Evolutionary conservation across 371 early-diverging fungal species (phyloP), one percentile per base, ranked within the genome.

Genomic region (Rhizomucor miehei): DNA sequence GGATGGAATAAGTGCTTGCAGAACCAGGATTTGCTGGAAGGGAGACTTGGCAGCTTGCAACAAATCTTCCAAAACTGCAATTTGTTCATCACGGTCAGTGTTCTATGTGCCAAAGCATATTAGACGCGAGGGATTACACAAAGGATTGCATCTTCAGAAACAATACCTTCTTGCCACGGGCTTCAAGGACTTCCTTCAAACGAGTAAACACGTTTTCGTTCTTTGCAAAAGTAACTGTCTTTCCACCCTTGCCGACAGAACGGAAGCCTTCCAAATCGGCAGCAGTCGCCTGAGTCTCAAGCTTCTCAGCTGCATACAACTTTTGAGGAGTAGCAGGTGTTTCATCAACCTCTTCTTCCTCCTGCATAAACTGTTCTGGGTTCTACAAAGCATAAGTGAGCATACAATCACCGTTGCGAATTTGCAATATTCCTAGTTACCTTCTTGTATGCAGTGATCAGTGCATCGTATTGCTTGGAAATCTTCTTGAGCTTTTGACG

Each of bases 401-500:
- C 37, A 23, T 16, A 9, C 3, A 48, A 3, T 17, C 43, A 11
- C 10, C 4, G 43, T 25, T 20, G 14, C 47, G 6, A 19, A 13
- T 16, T 46, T 17, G 13, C 20, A 19, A 6, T 46, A 19, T 35
- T 3, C 21, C 24, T 39, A 57, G 67, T 34, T 71, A 84, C 88
- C 76, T 80, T 71, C 57, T 82, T 80, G 70, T 86, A 94, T 59
- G 77, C 82, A 45, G 81, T 78, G 40, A 97, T 82, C 52, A 84
- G 79, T 8, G 67, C 69, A 61, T 92, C 90, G 54, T 83, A 86
- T 45, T 73, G 64, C 75, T 92, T 94, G 69, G 81, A 83, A 75
- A 87, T 80, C 84, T 96, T 95, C 75, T 87, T 89, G 65, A 95
- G 60, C 71, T 91, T 92, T 69, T 93, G 93, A 81, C 91, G 93